Conservation (phyloP, 305 asterid species). For the Fraxinus velutina region DNA sequence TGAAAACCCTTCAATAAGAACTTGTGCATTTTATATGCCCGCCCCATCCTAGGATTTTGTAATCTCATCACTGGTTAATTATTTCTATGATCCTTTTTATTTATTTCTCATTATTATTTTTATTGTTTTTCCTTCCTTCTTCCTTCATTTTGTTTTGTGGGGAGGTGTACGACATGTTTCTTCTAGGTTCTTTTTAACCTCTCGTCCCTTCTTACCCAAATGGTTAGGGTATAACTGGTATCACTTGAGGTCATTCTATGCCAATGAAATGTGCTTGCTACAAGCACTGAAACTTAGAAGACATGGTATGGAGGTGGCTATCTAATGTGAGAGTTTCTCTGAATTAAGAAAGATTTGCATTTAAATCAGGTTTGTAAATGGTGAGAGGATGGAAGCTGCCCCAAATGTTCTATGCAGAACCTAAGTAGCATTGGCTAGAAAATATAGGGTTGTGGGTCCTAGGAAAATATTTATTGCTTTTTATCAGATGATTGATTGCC, state of each 20-base stretch:
- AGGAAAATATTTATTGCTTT: neutral
- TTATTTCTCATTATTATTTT: neutral
- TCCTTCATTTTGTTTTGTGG: neutral
- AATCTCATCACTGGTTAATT: neutral
- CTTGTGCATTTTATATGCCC: neutral
- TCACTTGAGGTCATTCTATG: neutral
- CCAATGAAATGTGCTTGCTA: neutral
- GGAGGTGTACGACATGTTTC: neutral
- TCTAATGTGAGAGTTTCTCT: neutral
- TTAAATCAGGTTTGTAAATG: neutral
- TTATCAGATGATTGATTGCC: neutral
- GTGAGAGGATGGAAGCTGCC: neutral
- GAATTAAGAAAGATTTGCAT: constrained; percentile 5
- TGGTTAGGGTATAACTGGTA: neutral
- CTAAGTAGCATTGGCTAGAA: constrained; percentile 1
- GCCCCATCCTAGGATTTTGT: neutral
- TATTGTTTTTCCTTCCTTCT: neutral
- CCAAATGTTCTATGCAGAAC: neutral
- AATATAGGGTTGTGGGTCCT: neutral
- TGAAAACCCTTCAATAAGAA: neutral
- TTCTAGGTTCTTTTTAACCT: neutral
- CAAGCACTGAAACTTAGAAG: neutral
- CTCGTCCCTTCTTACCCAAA: neutral
- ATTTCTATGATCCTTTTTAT: neutral
- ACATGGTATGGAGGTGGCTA: neutral